Percentiles rank a stretch among this genome's conserved stretches.
Conservation (phyloP, 805 yeast genomes). For the Suhomyces vadensis region DNA sequence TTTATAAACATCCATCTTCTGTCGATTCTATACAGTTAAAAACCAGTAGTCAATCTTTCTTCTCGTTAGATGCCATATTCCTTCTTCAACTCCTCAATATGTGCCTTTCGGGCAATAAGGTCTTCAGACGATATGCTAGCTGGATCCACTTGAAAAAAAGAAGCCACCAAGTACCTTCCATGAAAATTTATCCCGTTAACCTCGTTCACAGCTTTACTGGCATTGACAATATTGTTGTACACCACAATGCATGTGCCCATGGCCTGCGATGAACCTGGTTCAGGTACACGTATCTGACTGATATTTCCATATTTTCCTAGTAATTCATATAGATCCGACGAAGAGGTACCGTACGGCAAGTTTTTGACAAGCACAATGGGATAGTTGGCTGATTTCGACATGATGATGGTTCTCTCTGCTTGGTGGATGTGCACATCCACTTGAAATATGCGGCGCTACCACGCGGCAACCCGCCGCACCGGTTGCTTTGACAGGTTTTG, state of each 20-base stretch:
- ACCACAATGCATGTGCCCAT: constrained; percentile 55
- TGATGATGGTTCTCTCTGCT: no score
- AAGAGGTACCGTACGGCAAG: constrained; percentile 51
- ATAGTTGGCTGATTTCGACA: constrained; percentile 24
- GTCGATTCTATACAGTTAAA: no score
- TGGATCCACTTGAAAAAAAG: constrained; percentile 47
- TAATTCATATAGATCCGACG: constrained; percentile 49
- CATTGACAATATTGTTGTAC: constrained; percentile 48
- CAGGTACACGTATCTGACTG: constrained; percentile 49
- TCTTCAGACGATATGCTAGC: constrained; percentile 29
- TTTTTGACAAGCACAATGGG: constrained; percentile 58
- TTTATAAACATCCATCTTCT: no score
- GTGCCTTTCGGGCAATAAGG: constrained; percentile 22
- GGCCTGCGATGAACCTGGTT: constrained; percentile 9
- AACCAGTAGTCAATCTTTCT: no score
- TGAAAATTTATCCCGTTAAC: constrained; percentile 60
- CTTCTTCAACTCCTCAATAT: constrained; percentile 25
- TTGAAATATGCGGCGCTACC: neutral
- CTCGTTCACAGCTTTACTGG: constrained; percentile 53
- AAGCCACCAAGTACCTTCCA: constrained; percentile 58
- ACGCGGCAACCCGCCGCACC: no score
- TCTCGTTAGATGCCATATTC: constrained; percentile 10
- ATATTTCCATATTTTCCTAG: constrained; percentile 58
- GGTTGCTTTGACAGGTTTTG: no score
- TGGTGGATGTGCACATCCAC: neutral